Percentiles rank a stretch among this genome's conserved stretches.
Evolutionary conservation across 768 basidiomycete genomes (phyloP).

Genomic region (Tricholoma terreum): DNA sequence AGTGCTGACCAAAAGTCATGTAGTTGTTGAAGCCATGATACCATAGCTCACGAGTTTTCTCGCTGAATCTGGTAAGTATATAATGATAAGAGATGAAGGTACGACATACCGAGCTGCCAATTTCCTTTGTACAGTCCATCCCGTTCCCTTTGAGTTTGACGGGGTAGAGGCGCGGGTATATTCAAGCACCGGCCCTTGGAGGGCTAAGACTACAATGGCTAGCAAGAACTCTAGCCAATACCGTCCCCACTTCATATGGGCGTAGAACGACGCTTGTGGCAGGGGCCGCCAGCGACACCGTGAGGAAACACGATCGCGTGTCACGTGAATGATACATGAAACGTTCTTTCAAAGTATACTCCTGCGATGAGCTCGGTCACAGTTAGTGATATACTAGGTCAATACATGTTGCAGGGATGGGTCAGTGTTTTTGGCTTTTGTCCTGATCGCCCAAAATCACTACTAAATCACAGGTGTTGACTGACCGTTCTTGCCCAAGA

Average conservation of each 20-base stretch:
- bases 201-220: conserved; percentile 34
- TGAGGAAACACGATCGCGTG: neutral
- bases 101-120: conserved; percentile 49
- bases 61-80: conserved; percentile 35
- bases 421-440: conserved; percentile 31
- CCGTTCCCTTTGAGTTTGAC: conserved; percentile 28
- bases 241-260: conserved; percentile 45
- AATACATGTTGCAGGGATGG: conserved; percentile 78
- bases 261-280: no score
- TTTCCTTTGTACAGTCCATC: conserved; percentile 61
- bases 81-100: neutral
- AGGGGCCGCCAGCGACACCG: no score
- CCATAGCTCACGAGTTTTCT: conserved; percentile 76
- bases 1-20: conserved; percentile 70
- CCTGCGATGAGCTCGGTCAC: conserved; percentile 45
- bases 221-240: conserved; percentile 52
- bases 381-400: conserved; percentile 61
- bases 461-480: conserved; percentile 46
- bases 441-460: neutral
- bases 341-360: no score
- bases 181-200: conserved; percentile 33
- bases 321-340: conserved; percentile 6
- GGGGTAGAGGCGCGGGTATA: conserved; percentile 31
- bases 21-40: conserved; percentile 89
- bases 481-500: conserved; percentile 59